phyloP scores from a whole-genome alignment of 257 asterid species.

The Jacaranda mimosifolia region DNA sequence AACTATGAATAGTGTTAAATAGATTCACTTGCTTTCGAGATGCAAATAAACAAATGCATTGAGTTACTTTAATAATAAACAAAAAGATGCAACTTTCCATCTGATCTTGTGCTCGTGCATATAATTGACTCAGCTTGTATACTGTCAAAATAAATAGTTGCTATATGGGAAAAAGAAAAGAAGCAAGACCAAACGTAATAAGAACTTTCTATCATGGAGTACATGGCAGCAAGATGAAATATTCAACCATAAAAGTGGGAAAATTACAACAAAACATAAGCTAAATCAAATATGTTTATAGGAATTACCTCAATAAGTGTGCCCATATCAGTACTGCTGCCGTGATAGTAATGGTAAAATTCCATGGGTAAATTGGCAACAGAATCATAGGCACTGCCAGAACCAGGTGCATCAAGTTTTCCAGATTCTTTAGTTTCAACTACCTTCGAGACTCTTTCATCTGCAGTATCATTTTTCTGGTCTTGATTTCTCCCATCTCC shows the following conservation, averaged over 20 bases:
- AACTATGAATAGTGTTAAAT: neutral
- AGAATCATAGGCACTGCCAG: slow-evolving; percentile 54
- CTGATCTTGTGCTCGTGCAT: neutral
- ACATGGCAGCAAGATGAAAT: slow-evolving; percentile 1
- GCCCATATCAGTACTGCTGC: slow-evolving; percentile 94
- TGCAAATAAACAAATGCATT: slow-evolving; percentile 13
- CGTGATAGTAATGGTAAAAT: slow-evolving; percentile 95
- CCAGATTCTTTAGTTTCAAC: slow-evolving; percentile 48
- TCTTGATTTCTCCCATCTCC: slow-evolving; percentile 43
- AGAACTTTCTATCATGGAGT: slow-evolving; percentile 7
- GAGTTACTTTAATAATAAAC: slow-evolving; percentile 8
- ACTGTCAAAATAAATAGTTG: neutral
- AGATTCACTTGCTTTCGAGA: slow-evolving; percentile 2
- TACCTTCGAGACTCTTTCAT: slow-evolving; percentile 35
- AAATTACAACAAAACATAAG: slow-evolving; percentile 20
- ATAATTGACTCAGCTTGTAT: slow-evolving; percentile 7
- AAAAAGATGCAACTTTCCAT: neutral
- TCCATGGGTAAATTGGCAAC: slow-evolving; percentile 84
- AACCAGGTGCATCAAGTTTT: slow-evolving; percentile 50
- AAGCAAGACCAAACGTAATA: slow-evolving; percentile 12
- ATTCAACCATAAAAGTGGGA: neutral
- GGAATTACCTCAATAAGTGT: slow-evolving; percentile 87
- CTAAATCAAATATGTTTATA: neutral
- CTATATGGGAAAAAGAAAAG: neutral
- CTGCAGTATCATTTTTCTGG: slow-evolving; percentile 37